Evolutionary conservation across 495 filamentous ascomycete genomes (phyloP).

Genomic region (Penicillium cosmopolitanum): DNA sequence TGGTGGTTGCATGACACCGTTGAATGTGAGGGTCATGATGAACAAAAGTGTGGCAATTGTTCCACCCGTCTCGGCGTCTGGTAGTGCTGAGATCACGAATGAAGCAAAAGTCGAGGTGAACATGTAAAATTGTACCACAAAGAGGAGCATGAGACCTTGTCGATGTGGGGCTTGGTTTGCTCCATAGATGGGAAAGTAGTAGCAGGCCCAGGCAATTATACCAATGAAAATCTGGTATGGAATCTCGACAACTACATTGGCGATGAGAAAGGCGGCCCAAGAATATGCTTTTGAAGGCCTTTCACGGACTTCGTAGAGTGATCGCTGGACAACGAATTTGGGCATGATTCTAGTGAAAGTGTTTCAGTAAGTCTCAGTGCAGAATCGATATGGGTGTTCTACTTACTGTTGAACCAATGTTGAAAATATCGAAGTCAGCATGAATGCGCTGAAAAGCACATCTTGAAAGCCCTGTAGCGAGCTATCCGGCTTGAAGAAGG

Average conservation of each 20-base stretch:
- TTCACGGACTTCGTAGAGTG: slow-evolving; percentile 73
- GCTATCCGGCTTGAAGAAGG: slow-evolving; percentile 75
- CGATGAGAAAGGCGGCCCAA: slow-evolving; percentile 71
- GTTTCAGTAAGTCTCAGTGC: not conserved
- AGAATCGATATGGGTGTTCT: not conserved
- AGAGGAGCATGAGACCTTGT: slow-evolving; percentile 54
- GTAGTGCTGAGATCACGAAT: slow-evolving; percentile 52
- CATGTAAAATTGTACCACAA: slow-evolving; percentile 65
- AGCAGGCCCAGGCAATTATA: slow-evolving; percentile 61
- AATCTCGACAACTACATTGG: slow-evolving; percentile 72
- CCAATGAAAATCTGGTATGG: slow-evolving; percentile 68
- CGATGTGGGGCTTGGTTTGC: slow-evolving; percentile 41
- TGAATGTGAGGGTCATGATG: slow-evolving; percentile 63
- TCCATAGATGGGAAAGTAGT: slow-evolving; percentile 61
- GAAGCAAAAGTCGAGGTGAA: slow-evolving; percentile 73
- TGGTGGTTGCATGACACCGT: slow-evolving; percentile 61
- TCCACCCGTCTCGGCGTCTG: slow-evolving; percentile 58
- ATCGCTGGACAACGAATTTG: slow-evolving; percentile 65
- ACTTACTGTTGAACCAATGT: slow-evolving; percentile 62
- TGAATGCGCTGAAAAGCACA: slow-evolving; percentile 82
- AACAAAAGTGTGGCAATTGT: slow-evolving; percentile 64
- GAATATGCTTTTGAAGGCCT: slow-evolving; percentile 69
- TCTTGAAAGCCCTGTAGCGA: slow-evolving; percentile 80
- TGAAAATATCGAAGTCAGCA: slow-evolving; percentile 76
- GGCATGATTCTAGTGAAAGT: slow-evolving; percentile 64